Base-by-base conservation (phyloP, 1,284 basidiomycete species). In the Laetiporus sulphureus region DNA sequence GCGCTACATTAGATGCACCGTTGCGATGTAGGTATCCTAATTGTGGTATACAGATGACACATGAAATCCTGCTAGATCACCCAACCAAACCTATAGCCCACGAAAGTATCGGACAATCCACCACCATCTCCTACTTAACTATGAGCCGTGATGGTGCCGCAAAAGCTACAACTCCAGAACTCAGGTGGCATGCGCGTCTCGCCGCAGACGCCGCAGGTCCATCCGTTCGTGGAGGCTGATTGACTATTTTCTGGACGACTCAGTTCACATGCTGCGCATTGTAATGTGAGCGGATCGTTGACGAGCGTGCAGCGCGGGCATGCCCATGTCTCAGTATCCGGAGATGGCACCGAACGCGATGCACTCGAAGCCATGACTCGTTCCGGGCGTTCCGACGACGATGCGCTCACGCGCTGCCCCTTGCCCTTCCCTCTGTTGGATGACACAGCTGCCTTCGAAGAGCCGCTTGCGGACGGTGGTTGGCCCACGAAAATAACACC, bases 91-190 rank as follows among this genome's bases (percentile, higher is more conserved):
- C n/a, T n/a, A n/a, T n/a, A n/a, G n/a, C n/a, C n/a, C n/a, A n/a
- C n/a, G n/a, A n/a, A n/a, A n/a, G n/a, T n/a, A n/a, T n/a, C n/a
- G n/a, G n/a, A n/a, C n/a, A 8, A 10, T 19, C 11, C 32, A 15
- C 7, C 18, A 19, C 13, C 7, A 33, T 15, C 8, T 5, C 34
- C 11, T 20, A 23, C 18, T 10, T 37, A 45, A 27, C 45, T 46
- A 12, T 32, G 45, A 13, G 63, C 58, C 61, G 88, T 87, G 46
- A 89, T 68, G 30, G 66, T 63, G 8, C 86, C 86, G 55, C 89
- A 91, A 46, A 69, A 73, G 12, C 63, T 59, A 64, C 90, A 92
- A 40, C 75, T 81, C 88, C 85, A 91, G 48, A 79, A 75, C 20
- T 79, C 71, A 51, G 75, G 71, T 3, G 73, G 70, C 54, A 79